These are phyloP conservation scores for Arabidopsis suecica DNA, from an alignment of 345 rosid species.

Conservation along the genomic window DNA sequence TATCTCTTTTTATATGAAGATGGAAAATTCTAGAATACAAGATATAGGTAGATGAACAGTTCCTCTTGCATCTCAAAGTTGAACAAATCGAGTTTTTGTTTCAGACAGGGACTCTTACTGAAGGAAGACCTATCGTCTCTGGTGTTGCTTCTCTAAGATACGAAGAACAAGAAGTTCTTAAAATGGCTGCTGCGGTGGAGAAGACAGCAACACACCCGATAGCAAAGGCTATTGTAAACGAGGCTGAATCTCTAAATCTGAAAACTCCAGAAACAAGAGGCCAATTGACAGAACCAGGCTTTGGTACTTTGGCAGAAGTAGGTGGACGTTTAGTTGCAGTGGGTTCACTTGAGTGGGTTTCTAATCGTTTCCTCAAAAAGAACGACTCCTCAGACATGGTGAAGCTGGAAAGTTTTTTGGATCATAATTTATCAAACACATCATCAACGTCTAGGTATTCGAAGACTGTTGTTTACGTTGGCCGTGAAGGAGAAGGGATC, in stretches of 20 bases:
- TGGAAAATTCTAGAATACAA: conserved; percentile 13
- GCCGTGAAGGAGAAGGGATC: conserved; percentile 85
- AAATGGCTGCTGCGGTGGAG: conserved; percentile 94
- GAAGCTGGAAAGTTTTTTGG: conserved; percentile 56
- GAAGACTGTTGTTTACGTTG: conserved; percentile 82
- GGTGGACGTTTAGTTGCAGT: conserved; percentile 87
- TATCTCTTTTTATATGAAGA: conserved; percentile 12
- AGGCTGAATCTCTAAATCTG: conserved; percentile 68
- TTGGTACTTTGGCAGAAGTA: conserved; percentile 90
- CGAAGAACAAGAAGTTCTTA: conserved; percentile 73
- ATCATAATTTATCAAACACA: conserved; percentile 50
- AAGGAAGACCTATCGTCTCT: conserved; percentile 85
- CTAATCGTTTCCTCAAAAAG: conserved; percentile 65
- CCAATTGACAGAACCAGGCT: conserved; percentile 90
- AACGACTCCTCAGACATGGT: conserved; percentile 51
- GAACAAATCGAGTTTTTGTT: conserved; percentile 16
- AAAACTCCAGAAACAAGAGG: conserved; percentile 80
- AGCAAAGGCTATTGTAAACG: conserved; percentile 78
- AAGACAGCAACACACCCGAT: conserved; percentile 89
- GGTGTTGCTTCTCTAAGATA: conserved; percentile 66
- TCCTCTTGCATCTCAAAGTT: not conserved
- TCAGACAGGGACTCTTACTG: conserved; percentile 95
- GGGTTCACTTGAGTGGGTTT: conserved; percentile 85
- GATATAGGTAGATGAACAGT: conserved; percentile 6
- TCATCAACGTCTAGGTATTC: conserved; percentile 69